phyloP scores from a whole-genome alignment of 2,329 filamentous ascomycete genomes.

The Trichoderma hamatum region DNA sequence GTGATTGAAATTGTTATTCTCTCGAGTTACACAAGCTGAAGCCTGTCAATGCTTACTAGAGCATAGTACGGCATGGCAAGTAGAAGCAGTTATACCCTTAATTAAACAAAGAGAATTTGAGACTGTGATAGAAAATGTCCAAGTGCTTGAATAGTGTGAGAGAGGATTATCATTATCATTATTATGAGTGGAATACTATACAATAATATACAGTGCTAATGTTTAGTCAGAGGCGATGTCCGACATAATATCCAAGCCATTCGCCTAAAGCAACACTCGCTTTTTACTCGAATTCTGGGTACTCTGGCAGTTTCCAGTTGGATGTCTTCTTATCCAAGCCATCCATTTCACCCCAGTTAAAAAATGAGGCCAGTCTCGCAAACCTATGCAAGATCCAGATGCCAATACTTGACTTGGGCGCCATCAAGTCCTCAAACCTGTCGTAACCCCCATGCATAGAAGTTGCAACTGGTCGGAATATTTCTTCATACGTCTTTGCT shows the following conservation, averaged over 20 bases:
- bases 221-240: neutral
- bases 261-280: neutral
- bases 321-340: neutral
- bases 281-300: neutral
- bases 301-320: constrained; percentile 4
- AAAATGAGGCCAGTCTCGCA: neutral
- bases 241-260: neutral
- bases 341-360: neutral
- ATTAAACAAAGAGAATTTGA: no score
- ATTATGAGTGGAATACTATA: neutral
- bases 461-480: constrained; percentile 6
- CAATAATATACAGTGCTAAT: neutral
- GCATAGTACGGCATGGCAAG: neutral
- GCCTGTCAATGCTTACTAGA: no score
- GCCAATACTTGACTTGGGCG: neutral
- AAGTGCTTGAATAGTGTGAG: neutral
- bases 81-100: neutral
- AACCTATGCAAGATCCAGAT: constrained; percentile 10
- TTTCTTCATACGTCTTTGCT: constrained; percentile 7
- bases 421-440: neutral
- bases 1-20: no score
- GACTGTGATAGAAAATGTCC: neutral
- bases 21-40: no score
- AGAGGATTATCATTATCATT: neutral
- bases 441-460: neutral